phyloP scores from a whole-genome alignment of 2,329 filamentous ascomycete species.

The Phyllosticta citribraziliensis region DNA sequence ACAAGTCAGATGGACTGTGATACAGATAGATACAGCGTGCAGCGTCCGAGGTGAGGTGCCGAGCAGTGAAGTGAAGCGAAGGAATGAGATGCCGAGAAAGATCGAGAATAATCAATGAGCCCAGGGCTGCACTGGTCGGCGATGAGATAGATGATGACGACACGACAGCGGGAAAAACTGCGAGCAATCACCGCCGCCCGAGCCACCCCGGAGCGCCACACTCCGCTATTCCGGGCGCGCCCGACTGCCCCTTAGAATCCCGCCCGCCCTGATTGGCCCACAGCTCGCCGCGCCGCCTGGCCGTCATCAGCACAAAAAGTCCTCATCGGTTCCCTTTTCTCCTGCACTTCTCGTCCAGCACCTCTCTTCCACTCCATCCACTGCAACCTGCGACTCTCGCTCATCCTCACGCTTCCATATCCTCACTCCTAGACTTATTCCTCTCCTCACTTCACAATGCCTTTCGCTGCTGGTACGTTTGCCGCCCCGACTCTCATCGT shows the following conservation, averaged over 20 bases:
- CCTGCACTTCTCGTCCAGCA: not conserved
- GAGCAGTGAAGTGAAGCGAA: too few species aligned
- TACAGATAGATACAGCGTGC: too few species aligned
- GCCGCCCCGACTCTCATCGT: not conserved
- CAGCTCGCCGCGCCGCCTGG: not conserved
- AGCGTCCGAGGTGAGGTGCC: too few species aligned
- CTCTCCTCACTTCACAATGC: constrained; percentile 4
- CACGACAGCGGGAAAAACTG: not conserved
- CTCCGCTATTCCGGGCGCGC: not conserved
- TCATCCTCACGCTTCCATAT: not conserved
- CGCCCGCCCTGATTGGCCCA: not conserved
- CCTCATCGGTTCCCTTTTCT: not conserved
- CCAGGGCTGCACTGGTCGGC: too few species aligned
- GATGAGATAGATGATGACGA: not conserved
- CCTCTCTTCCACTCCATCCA: not conserved
- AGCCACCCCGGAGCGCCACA: not conserved
- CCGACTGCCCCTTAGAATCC: not conserved
- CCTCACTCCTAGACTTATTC: not conserved
- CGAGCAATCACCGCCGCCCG: not conserved
- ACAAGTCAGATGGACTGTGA: too few species aligned
- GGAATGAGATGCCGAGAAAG: not conserved
- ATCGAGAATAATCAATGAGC: not conserved
- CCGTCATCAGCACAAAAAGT: not conserved
- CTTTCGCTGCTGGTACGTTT: not conserved
- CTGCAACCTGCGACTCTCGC: not conserved